Evolutionary conservation across 2,329 filamentous ascomycete genomes (phyloP), one percentile per base, ranked within the genome.

Genomic region (Sporothrix variecibatus): DNA sequence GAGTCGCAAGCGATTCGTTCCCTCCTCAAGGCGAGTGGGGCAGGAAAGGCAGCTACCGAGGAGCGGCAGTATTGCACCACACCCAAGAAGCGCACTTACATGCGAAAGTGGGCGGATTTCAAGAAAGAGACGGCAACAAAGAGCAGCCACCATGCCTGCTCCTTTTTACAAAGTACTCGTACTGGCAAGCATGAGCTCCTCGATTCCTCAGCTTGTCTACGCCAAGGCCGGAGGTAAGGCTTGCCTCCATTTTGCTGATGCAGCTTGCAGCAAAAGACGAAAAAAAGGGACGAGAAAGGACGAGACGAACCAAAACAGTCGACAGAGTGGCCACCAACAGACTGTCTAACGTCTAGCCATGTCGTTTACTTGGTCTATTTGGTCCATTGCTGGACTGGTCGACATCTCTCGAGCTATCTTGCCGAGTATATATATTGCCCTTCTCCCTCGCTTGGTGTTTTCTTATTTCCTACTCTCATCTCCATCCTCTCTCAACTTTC

Each of bases 401-500:
- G 12, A 8, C 60, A 26, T 23, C 34, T 23, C 4, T 8, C 40
- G 20, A 12, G 15, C 60, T 40, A 40, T 65, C n/a, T 38, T 65
- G n/a, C 60, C 60, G 60, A 65, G 60, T 65, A 60, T 60, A 60
- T 60, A 65, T 65, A 26, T 12, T 15, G 34, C 6, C 34, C n/a
- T 7, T 12, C 60, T 23, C 26, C n/a, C 34, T 26, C 34, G 20
- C 7, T 23, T 65, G 34, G 23, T 43, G 20, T 26, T 40, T 64
- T 26, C 5, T 20, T 43, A 17, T 38, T 34, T n/a, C 3, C 34
- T 15, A 67, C 69, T 26, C 38, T 23, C 23, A 31, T 26, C 17
- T 40, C 56, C 34, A 51, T 60, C 26, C 60, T 58, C 56, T 34
- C 53, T 68, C 34, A 51, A 46, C 68, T n/a, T n/a, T n/a, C n/a